Evolutionary conservation across 257 asterid species (phyloP), one percentile per base, ranked within the genome.

Genomic region (Fraxinus excelsior): DNA sequence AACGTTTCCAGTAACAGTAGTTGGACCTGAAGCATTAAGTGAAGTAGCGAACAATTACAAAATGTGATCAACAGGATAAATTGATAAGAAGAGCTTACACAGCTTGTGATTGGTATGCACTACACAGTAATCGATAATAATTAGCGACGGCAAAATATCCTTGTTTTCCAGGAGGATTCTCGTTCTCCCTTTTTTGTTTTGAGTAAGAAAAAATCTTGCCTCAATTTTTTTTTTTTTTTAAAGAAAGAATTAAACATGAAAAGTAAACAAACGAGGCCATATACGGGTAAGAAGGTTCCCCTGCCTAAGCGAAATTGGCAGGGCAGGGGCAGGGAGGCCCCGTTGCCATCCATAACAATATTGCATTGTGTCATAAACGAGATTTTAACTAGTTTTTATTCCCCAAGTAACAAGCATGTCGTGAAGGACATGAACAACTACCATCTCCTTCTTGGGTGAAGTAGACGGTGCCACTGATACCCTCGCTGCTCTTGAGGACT

Each of bases 361-460:
- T 37, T 11, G 35, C 25, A 71, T 34, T 34, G 44, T 42, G n/a
- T n/a, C 35, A 14, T 9, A 31, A 73, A 40, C 19, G 14, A 68
- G 21, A 62, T 72, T 49, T 73, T 62, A 62, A 62, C 35, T 62
- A 11, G 32, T 62, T 62, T 62, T 25, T 11, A 26, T 62, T 62
- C 16, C 68, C 29, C 3, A 10, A 10, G 2, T 12, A 62, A 26
- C 35, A 62, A 62, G 19, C 18, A 62, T 2, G 34, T 12, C 0
- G 21, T 62, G 3, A 4, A 26, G 18, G 72, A 56, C 70, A 42
- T 23, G 56, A 70, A 53, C 77, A 65, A 23, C 29, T 88, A 95
- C 98, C 99, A 73, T 93, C 92, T 82, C 92, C 97, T 85, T 91
- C 98, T 82, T 95, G 97, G 51, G 85, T 19, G 84, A 95, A 95